Percentiles rank a stretch among this genome's conserved stretches.
phyloP scores from a whole-genome alignment of 768 basidiomycete genomes.

The Collybia sordida region DNA sequence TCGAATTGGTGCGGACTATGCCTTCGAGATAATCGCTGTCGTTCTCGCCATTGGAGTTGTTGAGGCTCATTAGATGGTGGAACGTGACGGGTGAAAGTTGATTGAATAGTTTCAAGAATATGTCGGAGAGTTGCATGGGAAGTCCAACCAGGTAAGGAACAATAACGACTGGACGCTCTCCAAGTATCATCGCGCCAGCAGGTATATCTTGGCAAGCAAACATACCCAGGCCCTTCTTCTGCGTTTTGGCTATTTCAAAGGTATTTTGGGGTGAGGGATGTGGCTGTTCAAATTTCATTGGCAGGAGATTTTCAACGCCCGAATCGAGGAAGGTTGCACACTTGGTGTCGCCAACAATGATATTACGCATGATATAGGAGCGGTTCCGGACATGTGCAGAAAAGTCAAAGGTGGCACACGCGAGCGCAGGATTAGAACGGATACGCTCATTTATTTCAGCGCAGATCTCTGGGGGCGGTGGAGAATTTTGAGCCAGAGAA shows the following conservation, averaged over 20 bases:
- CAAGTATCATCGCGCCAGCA: slow-evolving; percentile 30
- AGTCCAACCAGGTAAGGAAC: slow-evolving; percentile 31
- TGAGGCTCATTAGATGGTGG: slow-evolving; percentile 29
- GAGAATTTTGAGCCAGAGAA: background rate
- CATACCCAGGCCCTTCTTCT: slow-evolving; percentile 33
- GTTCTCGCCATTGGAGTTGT: slow-evolving; percentile 16
- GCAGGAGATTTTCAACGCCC: slow-evolving; percentile 26
- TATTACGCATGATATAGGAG: slow-evolving; percentile 21
- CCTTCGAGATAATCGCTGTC: slow-evolving; percentile 20
- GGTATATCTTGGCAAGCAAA: slow-evolving; percentile 33
- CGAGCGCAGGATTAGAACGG: slow-evolving; percentile 18
- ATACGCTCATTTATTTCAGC: slow-evolving; percentile 19
- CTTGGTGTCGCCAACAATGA: slow-evolving; percentile 17
- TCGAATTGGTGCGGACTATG: slow-evolving; percentile 29
- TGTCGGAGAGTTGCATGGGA: slow-evolving; percentile 22
- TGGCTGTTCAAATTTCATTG: slow-evolving; percentile 10
- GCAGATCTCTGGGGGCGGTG: slow-evolving; percentile 16
- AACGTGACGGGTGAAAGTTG: slow-evolving; percentile 23
- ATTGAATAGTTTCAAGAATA: slow-evolving; percentile 30
- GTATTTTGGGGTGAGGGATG: slow-evolving; percentile 1
- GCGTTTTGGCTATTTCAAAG: slow-evolving; percentile 24
- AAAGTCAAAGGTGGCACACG: slow-evolving; percentile 24
- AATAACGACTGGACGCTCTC: slow-evolving; percentile 41
- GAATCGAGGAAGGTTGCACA: slow-evolving; percentile 29
- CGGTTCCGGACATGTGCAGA: slow-evolving; percentile 22